A percentile compares a stretch with the other conserved stretches of the same genome.
These are phyloP conservation scores for Yamadazyma membranifaciens DNA, from an alignment of 1,139 yeast genomes.

Conservation along the genomic window DNA sequence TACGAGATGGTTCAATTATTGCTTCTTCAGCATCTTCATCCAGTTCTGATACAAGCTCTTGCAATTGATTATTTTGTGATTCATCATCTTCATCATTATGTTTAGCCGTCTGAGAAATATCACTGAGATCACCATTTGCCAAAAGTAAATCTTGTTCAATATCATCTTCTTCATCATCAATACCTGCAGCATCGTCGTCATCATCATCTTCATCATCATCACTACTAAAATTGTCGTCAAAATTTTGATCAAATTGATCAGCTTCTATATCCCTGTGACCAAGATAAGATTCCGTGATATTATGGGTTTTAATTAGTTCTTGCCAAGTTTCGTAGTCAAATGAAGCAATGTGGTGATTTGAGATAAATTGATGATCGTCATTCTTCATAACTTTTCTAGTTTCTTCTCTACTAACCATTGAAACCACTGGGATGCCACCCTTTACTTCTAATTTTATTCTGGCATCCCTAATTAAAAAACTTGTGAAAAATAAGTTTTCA, in stretches of 20 bases:
- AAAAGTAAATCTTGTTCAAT: neutral
- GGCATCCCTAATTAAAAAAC: slow-evolving; percentile 78
- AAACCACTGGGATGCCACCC: slow-evolving; percentile 40
- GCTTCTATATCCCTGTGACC: slow-evolving; percentile 40
- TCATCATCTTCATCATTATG: slow-evolving; percentile 1
- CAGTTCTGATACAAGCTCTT: neutral
- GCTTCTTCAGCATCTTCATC: slow-evolving; percentile 3
- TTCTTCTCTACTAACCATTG: slow-evolving; percentile 17
- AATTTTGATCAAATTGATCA: slow-evolving; percentile 25
- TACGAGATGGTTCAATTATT: neutral
- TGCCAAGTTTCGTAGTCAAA: slow-evolving; percentile 68
- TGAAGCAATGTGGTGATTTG: slow-evolving; percentile 65
- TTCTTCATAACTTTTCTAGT: slow-evolving; percentile 3
- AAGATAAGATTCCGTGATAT: slow-evolving; percentile 54
- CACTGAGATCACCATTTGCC: neutral
- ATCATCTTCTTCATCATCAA: slow-evolving; percentile 1
- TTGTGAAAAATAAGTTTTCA: slow-evolving; percentile 79
- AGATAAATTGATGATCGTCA: slow-evolving; percentile 16
- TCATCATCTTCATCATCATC: slow-evolving; percentile 1
- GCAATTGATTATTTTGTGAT: neutral
- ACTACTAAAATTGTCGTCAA: slow-evolving; percentile 11
- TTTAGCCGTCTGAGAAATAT: neutral
- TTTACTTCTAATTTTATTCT: slow-evolving; percentile 52
- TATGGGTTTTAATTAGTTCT: slow-evolving; percentile 45
- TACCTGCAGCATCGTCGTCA: slow-evolving; percentile 1